Base-by-base conservation (phyloP, 2,329 filamentous ascomycete genomes). In the Verticillium tricorpus region DNA sequence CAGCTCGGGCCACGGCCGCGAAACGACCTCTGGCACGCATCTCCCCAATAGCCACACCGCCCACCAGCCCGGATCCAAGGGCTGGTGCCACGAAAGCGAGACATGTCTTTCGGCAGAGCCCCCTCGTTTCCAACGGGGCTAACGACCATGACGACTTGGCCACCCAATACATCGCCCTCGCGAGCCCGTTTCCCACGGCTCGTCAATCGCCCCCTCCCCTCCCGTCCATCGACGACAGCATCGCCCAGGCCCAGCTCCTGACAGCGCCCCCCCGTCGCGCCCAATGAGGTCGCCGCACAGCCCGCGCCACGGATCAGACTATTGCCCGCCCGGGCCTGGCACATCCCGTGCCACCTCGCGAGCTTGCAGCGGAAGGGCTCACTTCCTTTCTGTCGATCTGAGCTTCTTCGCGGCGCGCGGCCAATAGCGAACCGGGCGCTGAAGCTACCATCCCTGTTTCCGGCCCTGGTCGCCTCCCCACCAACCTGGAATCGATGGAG, bases 341-440 rank as follows among this genome's bases (percentile, higher is more conserved):
- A 52, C 11, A 25, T 52, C 17, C 45, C 45, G 45, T 19, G 45
- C 17, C 22, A 52, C 22, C 19, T 52, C 45, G 45, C 55, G 15
- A 12, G 25, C 55, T 28, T 32, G 55, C 55, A 57, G 55, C 55
- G 55, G 55, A 37, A 34, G 55, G 15, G 25, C 22, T 32, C 55
- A 34, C 31, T 57, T 57, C 55, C 55, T 57, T 57, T 57, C 17
- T 37, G 55, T 57, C 55, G 55, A 57, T 57, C 55, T n/a, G 55
- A 57, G 55, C 28, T 32, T 37, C 34, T 57, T 57, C 22, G 11
- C n/a, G 8, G 45, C 45, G 19, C 45, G 45, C 19, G 45, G 45
- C 45, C 45, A 52, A 52, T 22, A 19, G 45, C 45, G 45, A 22
- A 25, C 17, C 45, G 11, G n/a, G 45, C 45, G 45, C 45, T 25